These are phyloP conservation scores for Polygonum aviculare DNA, from an alignment of 148 eudicot species.

Conservation along the genomic window DNA sequence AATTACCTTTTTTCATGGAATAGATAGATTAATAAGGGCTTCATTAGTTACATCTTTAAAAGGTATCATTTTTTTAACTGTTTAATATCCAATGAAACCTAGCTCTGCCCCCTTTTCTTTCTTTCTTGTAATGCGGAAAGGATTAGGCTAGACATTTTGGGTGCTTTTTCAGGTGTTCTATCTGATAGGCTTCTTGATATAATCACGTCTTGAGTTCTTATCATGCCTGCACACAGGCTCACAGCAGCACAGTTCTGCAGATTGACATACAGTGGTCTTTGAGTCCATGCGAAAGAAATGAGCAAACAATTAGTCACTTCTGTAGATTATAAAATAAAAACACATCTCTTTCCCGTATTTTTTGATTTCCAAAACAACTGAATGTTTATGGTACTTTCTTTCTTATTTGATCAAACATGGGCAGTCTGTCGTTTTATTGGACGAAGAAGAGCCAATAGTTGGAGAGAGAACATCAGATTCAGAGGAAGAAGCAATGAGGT, in stretches of 20 bases:
- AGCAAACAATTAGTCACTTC: neutral
- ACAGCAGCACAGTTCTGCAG: neutral
- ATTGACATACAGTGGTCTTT: neutral
- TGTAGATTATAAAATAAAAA: neutral
- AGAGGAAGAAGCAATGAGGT: conserved; percentile 32
- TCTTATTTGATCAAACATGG: conserved; percentile 17
- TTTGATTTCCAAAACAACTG: neutral
- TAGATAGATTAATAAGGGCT: neutral
- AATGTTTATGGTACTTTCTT: neutral
- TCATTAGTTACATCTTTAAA: neutral
- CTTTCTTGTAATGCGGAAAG: neutral
- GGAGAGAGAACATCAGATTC: conserved; percentile 17
- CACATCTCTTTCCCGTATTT: neutral
- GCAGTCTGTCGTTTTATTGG: conserved; percentile 48
- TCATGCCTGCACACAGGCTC: neutral
- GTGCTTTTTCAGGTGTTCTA: neutral
- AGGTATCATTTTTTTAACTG: neutral
- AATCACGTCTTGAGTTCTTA: neutral
- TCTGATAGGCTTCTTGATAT: neutral
- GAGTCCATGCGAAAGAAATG: neutral
- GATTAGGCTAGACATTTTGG: neutral
- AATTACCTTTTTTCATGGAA: neutral
- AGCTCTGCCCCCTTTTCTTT: neutral
- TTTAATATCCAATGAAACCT: neutral
- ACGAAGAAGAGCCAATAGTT: conserved; percentile 53